Percentiles rank a stretch among this genome's conserved stretches.
Evolutionary conservation across 139 green algal species (phyloP).

Genomic region (Chlorella ohadii): DNA sequence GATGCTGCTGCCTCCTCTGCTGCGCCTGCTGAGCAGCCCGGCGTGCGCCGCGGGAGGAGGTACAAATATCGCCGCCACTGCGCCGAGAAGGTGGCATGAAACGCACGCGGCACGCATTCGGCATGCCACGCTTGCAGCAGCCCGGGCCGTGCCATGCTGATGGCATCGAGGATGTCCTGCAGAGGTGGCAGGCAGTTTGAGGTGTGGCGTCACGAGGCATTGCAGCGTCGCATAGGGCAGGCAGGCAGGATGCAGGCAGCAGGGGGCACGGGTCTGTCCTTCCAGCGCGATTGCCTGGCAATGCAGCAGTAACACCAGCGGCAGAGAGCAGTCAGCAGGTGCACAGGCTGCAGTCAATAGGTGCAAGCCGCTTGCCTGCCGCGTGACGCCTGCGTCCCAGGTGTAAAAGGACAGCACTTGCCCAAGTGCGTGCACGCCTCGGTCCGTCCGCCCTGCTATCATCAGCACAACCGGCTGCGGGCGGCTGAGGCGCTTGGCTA

Average conservation of each 20-base stretch:
- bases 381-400: background rate
- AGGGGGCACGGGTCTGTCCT: too few relatives aligned
- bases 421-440: background rate
- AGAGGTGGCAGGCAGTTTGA: too few relatives aligned
- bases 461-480: background rate
- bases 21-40: background rate
- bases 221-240: too few relatives aligned
- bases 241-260: too few relatives aligned
- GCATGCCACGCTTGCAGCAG: slow-evolving; percentile 13
- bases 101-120: background rate
- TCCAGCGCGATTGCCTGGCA: background rate
- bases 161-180: background rate
- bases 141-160: background rate
- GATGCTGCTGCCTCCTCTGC: background rate
- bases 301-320: background rate
- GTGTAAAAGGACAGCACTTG: slow-evolving; percentile 22
- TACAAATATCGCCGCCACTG: slow-evolving; percentile 23
- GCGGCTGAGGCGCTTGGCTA: background rate
- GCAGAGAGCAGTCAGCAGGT: background rate
- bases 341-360: background rate
- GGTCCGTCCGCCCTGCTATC: slow-evolving; percentile 14
- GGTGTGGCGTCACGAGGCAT: too few relatives aligned
- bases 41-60: slow-evolving; percentile 11
- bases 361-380: background rate
- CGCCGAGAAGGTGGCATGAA: slow-evolving; percentile 6